A percentile compares a stretch with the other conserved stretches of the same genome.
phyloP scores from a whole-genome alignment of 148 eudicot genomes.

The Camellia lanceoleosa region DNA sequence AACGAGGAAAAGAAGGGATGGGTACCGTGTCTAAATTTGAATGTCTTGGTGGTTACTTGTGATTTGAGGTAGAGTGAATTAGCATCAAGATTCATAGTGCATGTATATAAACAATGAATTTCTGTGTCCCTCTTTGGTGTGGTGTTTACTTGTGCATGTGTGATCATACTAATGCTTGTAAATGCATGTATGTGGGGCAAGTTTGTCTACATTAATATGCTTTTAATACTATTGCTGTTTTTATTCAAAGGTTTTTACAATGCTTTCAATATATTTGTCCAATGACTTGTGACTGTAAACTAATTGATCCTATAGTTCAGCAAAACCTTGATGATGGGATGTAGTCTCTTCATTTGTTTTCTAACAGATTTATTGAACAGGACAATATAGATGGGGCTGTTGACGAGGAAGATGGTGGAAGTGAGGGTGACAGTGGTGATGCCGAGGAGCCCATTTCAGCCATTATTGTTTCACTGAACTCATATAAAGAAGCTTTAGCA shows the following conservation, averaged over 20 bases:
- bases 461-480: conserved; percentile 38
- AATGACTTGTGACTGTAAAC: neutral
- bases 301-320: neutral
- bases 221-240: neutral
- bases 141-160: neutral
- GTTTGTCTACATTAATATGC: neutral
- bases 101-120: neutral
- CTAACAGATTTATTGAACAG: conserved; percentile 31
- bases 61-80: neutral
- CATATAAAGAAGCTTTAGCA: conserved; percentile 70
- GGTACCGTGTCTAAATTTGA: neutral
- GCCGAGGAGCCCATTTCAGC: conserved; percentile 49
- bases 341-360: neutral
- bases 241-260: neutral
- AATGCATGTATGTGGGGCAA: neutral
- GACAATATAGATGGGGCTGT: conserved; percentile 40
- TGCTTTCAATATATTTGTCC: neutral
- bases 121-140: neutral
- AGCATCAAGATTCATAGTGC: neutral
- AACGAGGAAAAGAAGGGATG: neutral
- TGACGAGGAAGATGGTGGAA: conserved; percentile 33
- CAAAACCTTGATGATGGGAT: neutral
- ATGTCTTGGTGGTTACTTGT: neutral
- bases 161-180: neutral
- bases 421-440: conserved; percentile 36